A percentile compares a stretch with the other conserved stretches of the same genome.
These are phyloP conservation scores for Eucalyptus grandis DNA, from an alignment of 345 rosid species.

Conservation along the genomic window DNA sequence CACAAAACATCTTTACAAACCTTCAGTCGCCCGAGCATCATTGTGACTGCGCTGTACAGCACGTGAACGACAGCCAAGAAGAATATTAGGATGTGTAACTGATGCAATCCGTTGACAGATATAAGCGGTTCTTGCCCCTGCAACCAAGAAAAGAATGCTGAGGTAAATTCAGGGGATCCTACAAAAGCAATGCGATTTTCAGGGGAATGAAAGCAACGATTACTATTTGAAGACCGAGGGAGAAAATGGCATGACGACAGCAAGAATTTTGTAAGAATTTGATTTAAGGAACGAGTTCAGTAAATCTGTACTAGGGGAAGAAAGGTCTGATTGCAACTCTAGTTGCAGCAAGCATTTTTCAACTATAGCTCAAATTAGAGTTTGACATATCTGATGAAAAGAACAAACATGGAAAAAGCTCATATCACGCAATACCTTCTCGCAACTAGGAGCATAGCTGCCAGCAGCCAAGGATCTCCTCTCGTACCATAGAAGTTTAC, in stretches of 20 bases:
- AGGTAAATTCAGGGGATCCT: not conserved
- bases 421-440: slow-evolving; percentile 18
- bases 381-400: not conserved
- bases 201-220: not conserved
- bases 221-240: not conserved
- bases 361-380: not conserved
- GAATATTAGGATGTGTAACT: slow-evolving; percentile 84
- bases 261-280: not conserved
- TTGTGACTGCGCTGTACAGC: slow-evolving; percentile 57
- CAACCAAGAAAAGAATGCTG: not conserved
- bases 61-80: slow-evolving; percentile 89
- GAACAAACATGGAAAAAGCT: not conserved
- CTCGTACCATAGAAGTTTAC: slow-evolving; percentile 53
- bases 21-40: slow-evolving; percentile 95
- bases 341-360: not conserved
- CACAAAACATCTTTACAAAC: slow-evolving; percentile 6
- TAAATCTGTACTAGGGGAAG: not conserved
- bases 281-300: not conserved
- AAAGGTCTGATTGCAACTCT: not conserved
- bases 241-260: not conserved
- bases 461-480: slow-evolving; percentile 34
- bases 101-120: slow-evolving; percentile 61
- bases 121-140: slow-evolving; percentile 76
- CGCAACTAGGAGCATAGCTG: slow-evolving; percentile 24
- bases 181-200: not conserved